Evolutionary conservation across 148 eudicot species (phyloP), one percentile per base, ranked within the genome.

Genomic region (Fagopyrum esculentum): DNA sequence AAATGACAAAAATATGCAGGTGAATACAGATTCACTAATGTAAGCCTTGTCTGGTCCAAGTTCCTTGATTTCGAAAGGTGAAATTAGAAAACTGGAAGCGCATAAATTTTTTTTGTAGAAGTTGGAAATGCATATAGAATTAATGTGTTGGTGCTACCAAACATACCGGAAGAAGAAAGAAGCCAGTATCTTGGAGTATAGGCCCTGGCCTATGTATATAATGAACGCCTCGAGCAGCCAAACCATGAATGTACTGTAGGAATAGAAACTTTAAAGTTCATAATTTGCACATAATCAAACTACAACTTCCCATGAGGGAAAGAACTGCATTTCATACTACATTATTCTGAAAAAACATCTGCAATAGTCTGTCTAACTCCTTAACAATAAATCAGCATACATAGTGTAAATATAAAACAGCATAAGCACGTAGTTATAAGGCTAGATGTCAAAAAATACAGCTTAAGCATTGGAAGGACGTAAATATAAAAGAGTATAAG

Each of bases 161-260:
- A 78, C 84, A 54, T 80, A 95, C 98, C 75, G 93, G 98, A 85
- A 95, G 98, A 78, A 95, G 89, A 80, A 83, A 89, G 85, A 84
- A 95, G 54, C 98, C 98, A 73, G 85, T 85, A 83, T 95, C 98
- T 79, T 95, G 97, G 74, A 95, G 96, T 71, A 72, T 79, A 49
- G 97, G 97, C 71, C 97, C 98, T 44, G 98, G 97, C 71, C 91
- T 87, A 85, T 95, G 98, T 55, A 95, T 71, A 80, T 95, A 95
- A 84, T 95, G 98, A 81, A 95, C 96, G 35, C 98, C 97, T 74
- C 92, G 88, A 78, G 98, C 98, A 81, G 98, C 97, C 76, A 95
- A 75, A 57, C 97, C 98, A 77, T 95, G 98, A 6, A 95, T 89
- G 82, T 95, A 95, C 98, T 95, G 86, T 77, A 47, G 63, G 80